Percentiles rank a stretch among this genome's conserved stretches.
Evolutionary conservation across 805 yeast genomes (phyloP).

Genomic region (Jamesozyma jinghongensis): DNA sequence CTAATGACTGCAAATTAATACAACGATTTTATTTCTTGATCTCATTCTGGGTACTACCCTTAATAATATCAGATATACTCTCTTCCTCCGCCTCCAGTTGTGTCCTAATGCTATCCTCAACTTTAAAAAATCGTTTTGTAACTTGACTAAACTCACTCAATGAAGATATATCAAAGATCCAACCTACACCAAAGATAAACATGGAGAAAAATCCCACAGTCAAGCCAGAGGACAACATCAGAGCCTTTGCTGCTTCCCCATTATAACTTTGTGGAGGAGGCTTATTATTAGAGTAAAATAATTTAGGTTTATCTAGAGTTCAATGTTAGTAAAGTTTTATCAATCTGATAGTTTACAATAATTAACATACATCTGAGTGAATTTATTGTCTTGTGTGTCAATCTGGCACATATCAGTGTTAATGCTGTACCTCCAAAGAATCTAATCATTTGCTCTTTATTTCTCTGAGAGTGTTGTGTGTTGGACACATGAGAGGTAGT

Average conservation of each 20-base stretch:
- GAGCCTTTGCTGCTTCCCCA: constrained; percentile 78
- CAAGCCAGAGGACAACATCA: constrained; percentile 67
- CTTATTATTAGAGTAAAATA: constrained; percentile 76
- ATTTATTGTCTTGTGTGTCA: constrained; percentile 67
- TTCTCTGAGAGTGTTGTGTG: constrained; percentile 32
- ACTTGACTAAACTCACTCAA: constrained; percentile 46
- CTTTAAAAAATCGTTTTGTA: constrained; percentile 1
- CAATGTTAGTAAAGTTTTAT: constrained; percentile 12
- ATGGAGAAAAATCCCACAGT: constrained; percentile 66
- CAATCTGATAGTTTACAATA: too few species aligned
- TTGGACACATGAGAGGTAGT: too few species aligned
- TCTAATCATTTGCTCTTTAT: constrained; percentile 60
- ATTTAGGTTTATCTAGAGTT: constrained; percentile 46
- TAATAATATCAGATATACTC: not conserved
- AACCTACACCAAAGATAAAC: constrained; percentile 64
- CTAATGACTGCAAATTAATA: too few species aligned
- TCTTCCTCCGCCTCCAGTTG: too few species aligned
- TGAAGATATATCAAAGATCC: constrained; percentile 67
- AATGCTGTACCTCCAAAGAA: constrained; percentile 66
- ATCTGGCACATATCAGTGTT: constrained; percentile 61
- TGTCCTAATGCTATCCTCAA: too few species aligned
- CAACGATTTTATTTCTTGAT: too few species aligned
- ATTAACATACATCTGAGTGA: constrained; percentile 49
- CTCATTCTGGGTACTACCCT: too few species aligned
- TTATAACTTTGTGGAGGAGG: constrained; percentile 53